Conservation (phyloP, 1,139 yeast genomes). For the Debaryomyces robertsiae region DNA sequence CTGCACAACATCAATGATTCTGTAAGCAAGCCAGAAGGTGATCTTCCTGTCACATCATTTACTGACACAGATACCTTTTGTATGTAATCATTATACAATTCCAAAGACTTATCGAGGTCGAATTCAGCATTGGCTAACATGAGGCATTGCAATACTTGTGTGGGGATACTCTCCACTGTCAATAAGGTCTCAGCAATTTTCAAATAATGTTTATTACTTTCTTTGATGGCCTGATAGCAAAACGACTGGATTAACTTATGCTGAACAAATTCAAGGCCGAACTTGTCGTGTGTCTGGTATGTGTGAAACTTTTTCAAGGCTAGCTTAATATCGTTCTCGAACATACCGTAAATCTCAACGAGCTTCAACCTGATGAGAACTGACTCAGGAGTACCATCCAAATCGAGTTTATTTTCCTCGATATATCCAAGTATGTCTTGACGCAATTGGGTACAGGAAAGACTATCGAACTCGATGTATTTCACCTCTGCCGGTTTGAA, state of each 20-base stretch:
- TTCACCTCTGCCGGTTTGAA: constrained; percentile 11
- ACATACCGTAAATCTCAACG: constrained; percentile 42
- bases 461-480: background rate
- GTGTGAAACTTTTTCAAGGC: constrained; percentile 36
- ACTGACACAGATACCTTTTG: constrained; percentile 36
- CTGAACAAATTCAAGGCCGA: constrained; percentile 40
- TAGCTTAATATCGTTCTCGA: constrained; percentile 28
- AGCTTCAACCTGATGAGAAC: constrained; percentile 29
- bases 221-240: constrained; percentile 44
- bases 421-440: constrained; percentile 18
- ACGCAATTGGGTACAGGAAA: background rate
- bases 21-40: constrained; percentile 52
- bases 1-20: constrained; percentile 55
- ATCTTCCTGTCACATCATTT: constrained; percentile 36
- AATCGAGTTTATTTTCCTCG: constrained; percentile 28
- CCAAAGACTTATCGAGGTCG: constrained; percentile 47
- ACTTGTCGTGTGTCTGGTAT: constrained; percentile 39
- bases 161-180: constrained; percentile 35
- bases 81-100: constrained; percentile 55
- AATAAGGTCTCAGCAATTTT: constrained; percentile 51
- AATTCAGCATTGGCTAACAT: constrained; percentile 52
- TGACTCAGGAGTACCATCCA: constrained; percentile 26
- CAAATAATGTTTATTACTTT: constrained; percentile 32
- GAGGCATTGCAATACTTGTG: constrained; percentile 43
- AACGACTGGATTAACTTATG: constrained; percentile 31